Evolutionary conservation across 2,329 filamentous ascomycete species (phyloP).

Genomic region (Aspergillus floridensis): DNA sequence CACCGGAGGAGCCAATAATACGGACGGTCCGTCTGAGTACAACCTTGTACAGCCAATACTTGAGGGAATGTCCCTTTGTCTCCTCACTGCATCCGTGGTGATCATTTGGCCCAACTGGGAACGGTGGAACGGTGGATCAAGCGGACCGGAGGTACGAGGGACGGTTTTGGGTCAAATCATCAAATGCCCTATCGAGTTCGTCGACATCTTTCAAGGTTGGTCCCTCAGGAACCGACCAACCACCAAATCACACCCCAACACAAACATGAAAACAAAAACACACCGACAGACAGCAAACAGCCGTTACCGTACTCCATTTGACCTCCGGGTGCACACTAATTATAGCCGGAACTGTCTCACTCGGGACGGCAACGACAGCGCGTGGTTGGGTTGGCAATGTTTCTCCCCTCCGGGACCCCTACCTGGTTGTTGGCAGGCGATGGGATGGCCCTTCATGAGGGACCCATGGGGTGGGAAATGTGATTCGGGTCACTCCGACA

Average conservation of each 20-base stretch:
- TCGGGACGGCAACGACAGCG: not conserved
- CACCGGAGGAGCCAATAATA: not conserved
- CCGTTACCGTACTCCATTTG: too few relatives aligned
- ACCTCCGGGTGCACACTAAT: not conserved
- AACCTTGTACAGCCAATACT: not conserved
- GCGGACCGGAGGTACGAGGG: too few relatives aligned
- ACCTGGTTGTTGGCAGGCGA: not conserved
- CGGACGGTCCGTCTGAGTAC: not conserved
- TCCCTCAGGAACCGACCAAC: not conserved
- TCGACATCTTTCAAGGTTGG: not conserved
- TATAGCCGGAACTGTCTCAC: not conserved
- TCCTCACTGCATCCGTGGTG: not conserved
- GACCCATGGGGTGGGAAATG: not conserved
- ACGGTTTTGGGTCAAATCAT: too few relatives aligned
- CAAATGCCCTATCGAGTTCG: too few relatives aligned
- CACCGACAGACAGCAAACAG: too few relatives aligned
- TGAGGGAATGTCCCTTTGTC: not conserved
- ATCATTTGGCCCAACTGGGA: not conserved
- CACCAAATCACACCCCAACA: not conserved
- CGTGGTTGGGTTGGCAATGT: not conserved
- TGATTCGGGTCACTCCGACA: not conserved
- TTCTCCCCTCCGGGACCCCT: too few relatives aligned
- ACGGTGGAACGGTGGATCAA: not conserved
- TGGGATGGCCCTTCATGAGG: not conserved
- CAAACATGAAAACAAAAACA: too few relatives aligned